Evolutionary conservation across 371 early-diverging fungal species (phyloP), one percentile per base, ranked within the genome.

Genomic region (Choanephora cucurbitarum): DNA sequence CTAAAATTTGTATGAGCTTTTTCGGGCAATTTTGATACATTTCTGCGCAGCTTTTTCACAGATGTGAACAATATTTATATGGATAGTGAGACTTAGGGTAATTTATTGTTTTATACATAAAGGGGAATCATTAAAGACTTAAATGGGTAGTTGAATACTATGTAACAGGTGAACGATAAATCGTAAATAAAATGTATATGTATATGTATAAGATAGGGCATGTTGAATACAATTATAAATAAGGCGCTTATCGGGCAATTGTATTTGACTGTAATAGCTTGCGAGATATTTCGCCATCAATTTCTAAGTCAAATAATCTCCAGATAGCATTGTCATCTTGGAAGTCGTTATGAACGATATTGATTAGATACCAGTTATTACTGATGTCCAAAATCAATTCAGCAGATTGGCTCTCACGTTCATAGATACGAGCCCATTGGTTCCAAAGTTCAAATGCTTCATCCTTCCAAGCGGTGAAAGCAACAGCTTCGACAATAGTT

Each of bases 391-490:
- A 44, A 51, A 96, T 84, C 49, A 92, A 64, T 63, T 83, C 70
- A 42, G 67, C 66, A 22, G 89, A 76, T 13, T 68, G 55, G 13
- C 90, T 81, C 42, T 77, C 82, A 7, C 68, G 66, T 21, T 79
- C 84, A 57, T 97, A 94, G 28, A 94, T 73, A 49, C 79, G 73
- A 6, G 89, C 82, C 98, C 98, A 98, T 72, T 89, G 85, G 51
- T 77, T 80, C 97, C 96, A 98, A 28, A 97, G 81, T 50, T 92
- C 94, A 65, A 92, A 97, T 0, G 97, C 98, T 80, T 98, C 97
- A 61, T 96, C 96, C 82, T 88, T 75, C 98, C 98, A 98, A 3
- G 97, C 97, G 81, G 95, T 80, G 70, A 98, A 98, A 54, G 91
- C 89, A 51, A 83, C 85, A 2, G 88, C 78, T 65, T 98, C 98